These are phyloP conservation scores for Camellia granthamiana DNA, from an alignment of 148 eudicot species.

Conservation along the genomic window DNA sequence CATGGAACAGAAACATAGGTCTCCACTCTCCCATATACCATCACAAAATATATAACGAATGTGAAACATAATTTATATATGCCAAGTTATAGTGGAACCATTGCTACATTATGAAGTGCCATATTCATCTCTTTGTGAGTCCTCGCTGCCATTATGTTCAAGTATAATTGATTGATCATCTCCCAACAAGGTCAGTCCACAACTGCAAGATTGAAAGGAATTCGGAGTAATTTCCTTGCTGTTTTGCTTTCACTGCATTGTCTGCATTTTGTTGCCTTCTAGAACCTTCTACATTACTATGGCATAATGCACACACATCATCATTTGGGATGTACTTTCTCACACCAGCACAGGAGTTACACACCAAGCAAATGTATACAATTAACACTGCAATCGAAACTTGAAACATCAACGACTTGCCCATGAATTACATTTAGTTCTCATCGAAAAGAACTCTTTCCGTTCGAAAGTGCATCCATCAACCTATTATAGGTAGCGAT, in stretches of 20 bases:
- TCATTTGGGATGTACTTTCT: background rate
- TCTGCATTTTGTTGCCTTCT: background rate
- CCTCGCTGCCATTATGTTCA: background rate
- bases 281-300: background rate
- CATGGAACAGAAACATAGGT: background rate
- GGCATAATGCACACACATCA: background rate
- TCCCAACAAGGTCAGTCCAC: conserved; percentile 5
- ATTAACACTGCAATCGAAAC: background rate
- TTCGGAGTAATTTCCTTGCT: background rate
- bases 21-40: background rate
- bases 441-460: conserved; percentile 9
- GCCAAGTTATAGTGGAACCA: background rate
- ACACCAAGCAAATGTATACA: background rate
- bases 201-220: background rate
- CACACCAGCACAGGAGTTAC: background rate
- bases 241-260: background rate
- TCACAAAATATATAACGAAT: background rate
- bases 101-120: background rate
- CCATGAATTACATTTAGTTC: conserved; percentile 6
- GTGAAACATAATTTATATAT: background rate
- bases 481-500: conserved; percentile 70
- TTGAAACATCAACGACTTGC: background rate
- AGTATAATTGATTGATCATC: conserved; percentile 1
- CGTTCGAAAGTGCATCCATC: conserved; percentile 46
- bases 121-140: background rate